Evolutionary conservation across 2,329 filamentous ascomycete species (phyloP).

Genomic region (Apiospora malaysiana): DNA sequence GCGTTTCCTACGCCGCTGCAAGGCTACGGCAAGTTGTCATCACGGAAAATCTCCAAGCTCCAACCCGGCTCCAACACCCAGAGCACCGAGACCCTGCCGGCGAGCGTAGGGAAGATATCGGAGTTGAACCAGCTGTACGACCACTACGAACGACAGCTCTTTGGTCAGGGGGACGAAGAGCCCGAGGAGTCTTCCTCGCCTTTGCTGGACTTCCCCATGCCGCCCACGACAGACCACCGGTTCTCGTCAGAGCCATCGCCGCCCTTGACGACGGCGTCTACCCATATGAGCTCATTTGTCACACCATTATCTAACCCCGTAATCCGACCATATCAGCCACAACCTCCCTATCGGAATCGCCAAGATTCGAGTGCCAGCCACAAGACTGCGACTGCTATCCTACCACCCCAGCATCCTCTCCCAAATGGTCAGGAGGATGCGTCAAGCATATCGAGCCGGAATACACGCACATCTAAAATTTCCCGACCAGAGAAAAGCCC

Average conservation of each 20-base stretch:
- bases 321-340: slow-evolving; percentile 23
- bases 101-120: slow-evolving; percentile 40
- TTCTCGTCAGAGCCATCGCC: slow-evolving; percentile 19
- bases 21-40: slow-evolving; percentile 24
- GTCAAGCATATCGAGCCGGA: slow-evolving; percentile 60
- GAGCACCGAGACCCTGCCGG: slow-evolving; percentile 28
- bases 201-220: slow-evolving; percentile 2
- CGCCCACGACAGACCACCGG: slow-evolving; percentile 16
- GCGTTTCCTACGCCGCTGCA: slow-evolving; percentile 20
- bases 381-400: background rate
- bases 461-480: slow-evolving; percentile 60
- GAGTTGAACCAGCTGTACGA: slow-evolving; percentile 59
- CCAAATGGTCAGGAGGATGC: slow-evolving; percentile 44
- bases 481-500: slow-evolving; percentile 57
- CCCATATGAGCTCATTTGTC: slow-evolving; percentile 27
- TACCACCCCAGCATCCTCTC: slow-evolving; percentile 34
- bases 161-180: slow-evolving; percentile 27
- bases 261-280: slow-evolving; percentile 29
- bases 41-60: slow-evolving; percentile 31
- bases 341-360: slow-evolving; percentile 33
- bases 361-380: slow-evolving; percentile 34
- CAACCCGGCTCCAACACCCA: slow-evolving; percentile 39
- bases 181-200: slow-evolving; percentile 27
- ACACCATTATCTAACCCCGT: slow-evolving; percentile 32
- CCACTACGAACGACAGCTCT: slow-evolving; percentile 61